phyloP scores from a whole-genome alignment of 2,329 filamentous ascomycete species.

The Penicillium rolfsii region DNA sequence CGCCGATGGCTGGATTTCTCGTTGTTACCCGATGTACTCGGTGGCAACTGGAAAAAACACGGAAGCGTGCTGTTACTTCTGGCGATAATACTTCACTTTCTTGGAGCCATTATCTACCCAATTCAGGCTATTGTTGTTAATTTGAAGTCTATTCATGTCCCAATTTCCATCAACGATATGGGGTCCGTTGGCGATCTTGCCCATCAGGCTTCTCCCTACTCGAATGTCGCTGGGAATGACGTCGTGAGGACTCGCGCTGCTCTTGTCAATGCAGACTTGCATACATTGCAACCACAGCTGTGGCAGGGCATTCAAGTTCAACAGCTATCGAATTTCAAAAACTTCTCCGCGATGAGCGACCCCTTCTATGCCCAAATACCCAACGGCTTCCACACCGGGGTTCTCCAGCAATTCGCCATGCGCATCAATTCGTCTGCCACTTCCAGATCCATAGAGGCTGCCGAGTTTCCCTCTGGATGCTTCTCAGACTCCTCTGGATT shows the following conservation, averaged over 20 bases:
- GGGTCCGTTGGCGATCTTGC: not conserved
- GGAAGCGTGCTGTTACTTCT: constrained; percentile 27
- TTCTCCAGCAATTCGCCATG: constrained; percentile 34
- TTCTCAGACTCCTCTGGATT: constrained; percentile 22
- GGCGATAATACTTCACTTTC: constrained; percentile 26
- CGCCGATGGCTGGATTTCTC: constrained; percentile 9
- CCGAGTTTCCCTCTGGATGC: constrained; percentile 30
- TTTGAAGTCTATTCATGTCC: constrained; percentile 13
- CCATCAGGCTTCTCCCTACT: not conserved
- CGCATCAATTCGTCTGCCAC: constrained; percentile 34
- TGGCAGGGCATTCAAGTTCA: constrained; percentile 9
- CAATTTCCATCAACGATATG: constrained; percentile 1
- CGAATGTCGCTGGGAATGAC: not conserved
- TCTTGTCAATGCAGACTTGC: constrained; percentile 8
- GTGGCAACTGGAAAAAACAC: constrained; percentile 24
- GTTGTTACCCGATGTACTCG: not conserved
- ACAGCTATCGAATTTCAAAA: constrained; percentile 1
- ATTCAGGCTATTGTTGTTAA: constrained; percentile 29
- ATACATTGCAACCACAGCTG: constrained; percentile 12
- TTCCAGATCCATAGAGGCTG: constrained; percentile 19
- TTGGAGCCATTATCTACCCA: constrained; percentile 29
- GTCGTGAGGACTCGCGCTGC: constrained; percentile 16
- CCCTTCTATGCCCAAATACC: constrained; percentile 32
- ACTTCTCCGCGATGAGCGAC: constrained; percentile 19
- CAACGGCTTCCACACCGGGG: constrained; percentile 30